A percentile compares a stretch with the other conserved stretches of the same genome.
phyloP scores from a whole-genome alignment of 306 rosid genomes.

The Boehmeria nivea region DNA sequence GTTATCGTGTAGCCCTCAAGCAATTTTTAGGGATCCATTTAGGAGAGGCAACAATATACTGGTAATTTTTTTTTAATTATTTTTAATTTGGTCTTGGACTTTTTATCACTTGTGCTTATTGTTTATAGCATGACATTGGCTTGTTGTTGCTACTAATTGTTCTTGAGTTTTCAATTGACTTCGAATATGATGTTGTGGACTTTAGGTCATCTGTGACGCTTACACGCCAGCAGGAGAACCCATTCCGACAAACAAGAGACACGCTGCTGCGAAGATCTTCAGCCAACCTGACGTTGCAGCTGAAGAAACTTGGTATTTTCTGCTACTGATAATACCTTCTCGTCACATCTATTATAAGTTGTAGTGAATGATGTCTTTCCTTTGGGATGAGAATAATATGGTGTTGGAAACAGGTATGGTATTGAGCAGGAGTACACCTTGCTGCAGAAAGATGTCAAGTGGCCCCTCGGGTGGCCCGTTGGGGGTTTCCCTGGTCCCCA shows the following conservation, averaged over 20 bases:
- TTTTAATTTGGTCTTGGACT: not conserved
- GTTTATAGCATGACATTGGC: not conserved
- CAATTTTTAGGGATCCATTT: constrained; percentile 85
- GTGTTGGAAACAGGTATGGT: constrained; percentile 59
- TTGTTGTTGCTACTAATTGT: not conserved
- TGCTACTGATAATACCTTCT: not conserved
- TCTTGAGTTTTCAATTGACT: not conserved
- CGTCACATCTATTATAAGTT: no score
- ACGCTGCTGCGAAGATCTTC: constrained; percentile 58
- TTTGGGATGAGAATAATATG: not conserved
- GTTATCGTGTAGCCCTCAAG: constrained; percentile 60
- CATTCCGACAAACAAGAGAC: constrained; percentile 65
- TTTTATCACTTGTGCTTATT: not conserved
- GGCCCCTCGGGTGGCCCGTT: constrained; percentile 92
- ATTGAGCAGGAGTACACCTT: constrained; percentile 92
- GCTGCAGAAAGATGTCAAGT: constrained; percentile 65
- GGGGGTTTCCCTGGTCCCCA: constrained; percentile 91
- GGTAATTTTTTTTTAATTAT: constrained; percentile 31
- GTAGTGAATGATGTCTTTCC: not conserved
- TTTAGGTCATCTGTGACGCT: constrained; percentile 64
- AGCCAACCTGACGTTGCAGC: constrained; percentile 55
- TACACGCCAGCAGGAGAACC: constrained; percentile 66
- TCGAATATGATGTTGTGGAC: constrained; percentile 6
- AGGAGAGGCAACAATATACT: constrained; percentile 74
- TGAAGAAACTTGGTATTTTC: constrained; percentile 55